phyloP scores from a whole-genome alignment of 2,329 filamentous ascomycete species.

The Fusarium camptoceras region DNA sequence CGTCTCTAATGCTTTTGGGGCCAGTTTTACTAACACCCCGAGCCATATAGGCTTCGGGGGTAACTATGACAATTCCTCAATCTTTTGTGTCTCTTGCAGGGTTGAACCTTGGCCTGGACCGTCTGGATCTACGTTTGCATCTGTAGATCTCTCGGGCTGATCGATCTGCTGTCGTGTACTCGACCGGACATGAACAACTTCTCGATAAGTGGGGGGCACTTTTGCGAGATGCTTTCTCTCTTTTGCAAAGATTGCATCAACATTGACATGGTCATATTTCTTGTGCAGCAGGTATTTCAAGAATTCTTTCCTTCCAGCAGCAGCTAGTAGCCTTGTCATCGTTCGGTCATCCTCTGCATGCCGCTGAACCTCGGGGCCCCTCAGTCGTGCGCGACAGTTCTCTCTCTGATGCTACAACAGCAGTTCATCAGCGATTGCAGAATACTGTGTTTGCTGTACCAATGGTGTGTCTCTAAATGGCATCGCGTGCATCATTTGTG shows the following conservation, averaged over 20 bases:
- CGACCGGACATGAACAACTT: not conserved
- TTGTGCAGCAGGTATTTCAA: not conserved
- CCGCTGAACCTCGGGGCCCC: not conserved
- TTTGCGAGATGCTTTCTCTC: not conserved
- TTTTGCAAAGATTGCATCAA: not conserved
- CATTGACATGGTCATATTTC: not conserved
- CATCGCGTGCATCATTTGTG: conserved; percentile 8
- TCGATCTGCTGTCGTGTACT: not conserved
- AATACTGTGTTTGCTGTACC: conserved; percentile 9
- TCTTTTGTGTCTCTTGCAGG: not conserved
- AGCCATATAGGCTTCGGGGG: too few species aligned
- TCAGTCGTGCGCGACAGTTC: not conserved
- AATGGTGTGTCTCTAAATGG: not conserved
- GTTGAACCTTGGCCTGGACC: not conserved
- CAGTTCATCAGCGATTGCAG: conserved; percentile 11
- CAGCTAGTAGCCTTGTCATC: not conserved
- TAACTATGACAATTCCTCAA: not conserved
- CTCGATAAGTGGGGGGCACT: not conserved
- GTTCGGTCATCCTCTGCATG: not conserved
- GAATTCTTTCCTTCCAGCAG: not conserved
- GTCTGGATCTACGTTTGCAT: not conserved
- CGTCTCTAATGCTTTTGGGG: too few species aligned
- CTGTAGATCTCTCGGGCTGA: not conserved
- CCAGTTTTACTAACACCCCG: too few species aligned
- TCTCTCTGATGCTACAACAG: not conserved